These are phyloP conservation scores for Nitzschia palea DNA, from an alignment of 108 stramenopile species.

Conservation along the genomic window DNA sequence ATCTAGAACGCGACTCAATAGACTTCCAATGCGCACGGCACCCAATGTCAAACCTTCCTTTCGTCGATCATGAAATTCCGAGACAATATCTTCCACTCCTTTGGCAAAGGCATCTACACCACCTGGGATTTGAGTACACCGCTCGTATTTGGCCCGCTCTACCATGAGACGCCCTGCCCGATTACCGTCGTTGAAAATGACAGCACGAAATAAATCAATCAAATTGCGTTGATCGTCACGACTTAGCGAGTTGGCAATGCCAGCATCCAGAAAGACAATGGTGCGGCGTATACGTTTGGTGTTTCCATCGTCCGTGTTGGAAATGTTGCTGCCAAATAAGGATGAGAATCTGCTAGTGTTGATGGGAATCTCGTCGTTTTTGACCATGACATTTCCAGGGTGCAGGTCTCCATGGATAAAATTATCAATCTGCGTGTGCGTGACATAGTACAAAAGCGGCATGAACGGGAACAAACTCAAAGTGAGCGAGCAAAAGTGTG, in stretches of 20 bases:
- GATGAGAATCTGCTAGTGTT: background rate
- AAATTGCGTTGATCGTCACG: constrained; percentile 75
- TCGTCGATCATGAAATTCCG: constrained; percentile 85
- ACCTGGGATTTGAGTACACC: constrained; percentile 75
- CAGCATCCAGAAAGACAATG: constrained; percentile 88
- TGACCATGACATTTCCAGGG: constrained; percentile 50
- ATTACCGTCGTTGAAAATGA: constrained; percentile 83
- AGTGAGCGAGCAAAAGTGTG: background rate
- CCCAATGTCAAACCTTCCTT: constrained; percentile 85
- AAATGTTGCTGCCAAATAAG: background rate
- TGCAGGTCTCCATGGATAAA: constrained; percentile 75
- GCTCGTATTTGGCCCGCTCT: constrained; percentile 83
- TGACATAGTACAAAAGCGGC: too few species aligned
- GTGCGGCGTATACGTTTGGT: constrained; percentile 33
- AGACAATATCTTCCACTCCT: constrained; percentile 73
- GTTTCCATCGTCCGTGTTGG: background rate
- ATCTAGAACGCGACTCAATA: constrained; percentile 77
- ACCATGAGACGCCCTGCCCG: constrained; percentile 86
- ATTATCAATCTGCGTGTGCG: constrained; percentile 30
- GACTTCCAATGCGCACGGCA: constrained; percentile 76
- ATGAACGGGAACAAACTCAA: background rate
- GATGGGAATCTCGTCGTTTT: constrained; percentile 7
- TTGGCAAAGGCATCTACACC: constrained; percentile 81
- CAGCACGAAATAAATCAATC: constrained; percentile 78
- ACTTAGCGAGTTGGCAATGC: constrained; percentile 73